phyloP scores from a whole-genome alignment of 2,329 filamentous ascomycete genomes.

The Hymenoscyphus repandus region DNA sequence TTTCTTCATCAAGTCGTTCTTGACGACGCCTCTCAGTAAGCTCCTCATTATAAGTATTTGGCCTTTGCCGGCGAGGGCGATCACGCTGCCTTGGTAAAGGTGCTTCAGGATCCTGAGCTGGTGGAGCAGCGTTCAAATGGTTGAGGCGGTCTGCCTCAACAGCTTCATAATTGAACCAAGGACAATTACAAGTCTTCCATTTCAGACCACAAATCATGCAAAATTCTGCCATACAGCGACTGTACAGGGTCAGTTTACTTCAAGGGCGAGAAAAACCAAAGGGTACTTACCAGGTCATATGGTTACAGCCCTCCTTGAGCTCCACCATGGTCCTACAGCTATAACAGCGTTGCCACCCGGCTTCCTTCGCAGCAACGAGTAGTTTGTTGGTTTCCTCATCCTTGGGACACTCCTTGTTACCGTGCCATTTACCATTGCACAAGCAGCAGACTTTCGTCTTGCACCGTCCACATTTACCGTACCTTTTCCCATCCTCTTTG shows the following conservation, averaged over 20 bases:
- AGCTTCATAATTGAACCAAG: constrained; percentile 66
- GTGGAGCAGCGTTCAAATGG: constrained; percentile 44
- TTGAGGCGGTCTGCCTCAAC: constrained; percentile 49
- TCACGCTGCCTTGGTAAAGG: constrained; percentile 32
- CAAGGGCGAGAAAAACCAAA: background rate
- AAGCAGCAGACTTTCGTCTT: constrained; percentile 66
- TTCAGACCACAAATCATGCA: constrained; percentile 79
- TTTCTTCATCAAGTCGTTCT: constrained; percentile 41
- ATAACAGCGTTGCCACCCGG: constrained; percentile 72
- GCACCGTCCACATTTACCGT: constrained; percentile 67
- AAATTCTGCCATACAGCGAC: constrained; percentile 76
- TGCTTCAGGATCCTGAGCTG: constrained; percentile 1
- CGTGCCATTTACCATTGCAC: constrained; percentile 74
- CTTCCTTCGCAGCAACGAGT: constrained; percentile 58
- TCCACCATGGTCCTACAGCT: constrained; percentile 71
- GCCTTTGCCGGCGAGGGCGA: constrained; percentile 28
- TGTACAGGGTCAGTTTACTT: constrained; percentile 29
- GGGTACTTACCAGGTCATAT: constrained; percentile 73
- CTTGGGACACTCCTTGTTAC: constrained; percentile 61
- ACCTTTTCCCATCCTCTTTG: constrained; percentile 54
- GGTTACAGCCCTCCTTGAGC: constrained; percentile 77
- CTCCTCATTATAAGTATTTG: constrained; percentile 33
- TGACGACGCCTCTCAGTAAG: constrained; percentile 35
- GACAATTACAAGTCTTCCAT: constrained; percentile 81
- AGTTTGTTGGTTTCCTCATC: constrained; percentile 61